phyloP scores from a whole-genome alignment of 192 early-diverging fungal genomes.

The Hyaloraphidium curvatum region DNA sequence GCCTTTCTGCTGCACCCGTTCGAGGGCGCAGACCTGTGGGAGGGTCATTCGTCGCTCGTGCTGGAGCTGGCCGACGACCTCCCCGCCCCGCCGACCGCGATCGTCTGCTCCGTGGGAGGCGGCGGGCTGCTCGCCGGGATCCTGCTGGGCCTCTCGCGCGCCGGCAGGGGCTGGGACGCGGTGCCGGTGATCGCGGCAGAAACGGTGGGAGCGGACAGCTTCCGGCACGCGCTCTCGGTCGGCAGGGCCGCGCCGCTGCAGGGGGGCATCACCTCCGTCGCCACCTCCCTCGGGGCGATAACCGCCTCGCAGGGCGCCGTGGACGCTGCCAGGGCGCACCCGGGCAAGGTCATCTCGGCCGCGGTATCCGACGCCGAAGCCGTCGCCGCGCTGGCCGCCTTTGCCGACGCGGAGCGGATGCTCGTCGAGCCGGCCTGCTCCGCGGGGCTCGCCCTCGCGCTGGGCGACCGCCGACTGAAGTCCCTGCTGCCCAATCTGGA shows the following conservation, averaged over 20 bases:
- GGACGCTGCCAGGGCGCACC: constrained; percentile 25
- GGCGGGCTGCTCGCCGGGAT: constrained; percentile 49
- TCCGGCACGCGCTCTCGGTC: constrained; percentile 37
- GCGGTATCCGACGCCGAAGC: constrained; percentile 36
- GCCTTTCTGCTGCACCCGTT: constrained; percentile 32
- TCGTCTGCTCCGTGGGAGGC: constrained; percentile 45
- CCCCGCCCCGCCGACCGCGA: constrained; percentile 33
- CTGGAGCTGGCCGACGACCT: constrained; percentile 44
- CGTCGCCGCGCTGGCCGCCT: constrained; percentile 25
- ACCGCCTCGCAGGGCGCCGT: constrained; percentile 19
- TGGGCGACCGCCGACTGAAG: constrained; percentile 36
- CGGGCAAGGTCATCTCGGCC: constrained; percentile 33
- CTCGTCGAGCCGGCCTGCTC: constrained; percentile 41
- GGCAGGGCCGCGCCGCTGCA: constrained; percentile 23
- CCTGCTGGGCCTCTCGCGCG: constrained; percentile 35
- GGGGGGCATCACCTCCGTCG: constrained; percentile 25
- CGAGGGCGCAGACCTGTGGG: constrained; percentile 34
- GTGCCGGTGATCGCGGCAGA: constrained; percentile 56
- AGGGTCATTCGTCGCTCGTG: constrained; percentile 38
- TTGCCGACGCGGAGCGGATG: constrained; percentile 18
- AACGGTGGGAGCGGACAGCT: constrained; percentile 50
- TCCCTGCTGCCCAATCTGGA: constrained; percentile 34
- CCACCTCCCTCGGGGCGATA: constrained; percentile 20
- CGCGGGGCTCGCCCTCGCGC: constrained; percentile 35
- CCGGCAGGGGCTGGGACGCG: constrained; percentile 30